phyloP scores from a whole-genome alignment of 805 yeast genomes.

The Starmerella vaccinii region DNA sequence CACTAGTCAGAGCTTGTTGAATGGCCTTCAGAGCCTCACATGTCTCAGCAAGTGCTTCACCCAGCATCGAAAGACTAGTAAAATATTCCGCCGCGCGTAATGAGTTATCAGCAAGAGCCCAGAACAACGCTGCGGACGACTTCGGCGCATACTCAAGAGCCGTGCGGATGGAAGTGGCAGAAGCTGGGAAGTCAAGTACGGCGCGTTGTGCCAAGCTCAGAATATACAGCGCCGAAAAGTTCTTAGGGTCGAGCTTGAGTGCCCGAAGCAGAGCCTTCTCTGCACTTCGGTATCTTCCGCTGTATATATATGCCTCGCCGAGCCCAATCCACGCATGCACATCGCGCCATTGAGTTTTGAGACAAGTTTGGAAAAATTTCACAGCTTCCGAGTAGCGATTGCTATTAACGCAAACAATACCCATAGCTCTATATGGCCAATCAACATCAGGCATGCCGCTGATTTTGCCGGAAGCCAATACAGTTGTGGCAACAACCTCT shows the following conservation, averaged over 20 bases:
- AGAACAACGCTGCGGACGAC: constrained; percentile 43
- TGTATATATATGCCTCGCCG: constrained; percentile 86
- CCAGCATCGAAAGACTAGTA: constrained; percentile 51
- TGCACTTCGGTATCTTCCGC: constrained; percentile 84
- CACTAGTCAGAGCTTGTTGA: constrained; percentile 26
- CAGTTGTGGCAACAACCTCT: constrained; percentile 56
- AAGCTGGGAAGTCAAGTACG: constrained; percentile 55
- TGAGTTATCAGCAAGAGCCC: constrained; percentile 37
- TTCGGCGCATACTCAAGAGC: constrained; percentile 17
- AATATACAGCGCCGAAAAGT: constrained; percentile 57
- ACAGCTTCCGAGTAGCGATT: constrained; percentile 72
- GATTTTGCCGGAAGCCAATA: constrained; percentile 49
- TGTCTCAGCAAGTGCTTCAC: constrained; percentile 49
- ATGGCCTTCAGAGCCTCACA: constrained; percentile 39
- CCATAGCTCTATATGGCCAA: constrained; percentile 89
- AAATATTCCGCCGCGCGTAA: constrained; percentile 40
- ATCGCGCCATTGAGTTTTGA: constrained; percentile 58
- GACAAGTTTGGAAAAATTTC: constrained; percentile 77
- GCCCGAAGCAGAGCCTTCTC: constrained; percentile 69
- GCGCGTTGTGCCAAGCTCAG: constrained; percentile 55
- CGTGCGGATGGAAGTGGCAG: constrained; percentile 39
- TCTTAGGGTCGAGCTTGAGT: constrained; percentile 40
- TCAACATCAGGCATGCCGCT: constrained; percentile 12
- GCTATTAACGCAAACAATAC: constrained; percentile 60
- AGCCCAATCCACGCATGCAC: constrained; percentile 81